phyloP scores from a whole-genome alignment of 495 filamentous ascomycete genomes.

The Cryomyces antarcticus region DNA sequence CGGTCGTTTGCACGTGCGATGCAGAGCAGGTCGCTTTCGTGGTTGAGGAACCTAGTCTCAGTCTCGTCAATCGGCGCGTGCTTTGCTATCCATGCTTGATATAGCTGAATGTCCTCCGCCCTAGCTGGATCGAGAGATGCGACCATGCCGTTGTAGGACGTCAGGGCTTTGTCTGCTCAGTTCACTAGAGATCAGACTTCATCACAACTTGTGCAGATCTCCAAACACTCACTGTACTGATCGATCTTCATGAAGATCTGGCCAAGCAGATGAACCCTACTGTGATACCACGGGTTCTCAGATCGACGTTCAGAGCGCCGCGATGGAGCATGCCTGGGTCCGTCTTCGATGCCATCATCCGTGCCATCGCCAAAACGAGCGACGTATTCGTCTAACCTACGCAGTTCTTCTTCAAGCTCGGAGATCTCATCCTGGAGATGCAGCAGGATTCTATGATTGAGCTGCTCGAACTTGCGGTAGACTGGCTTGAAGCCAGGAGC shows the following conservation, averaged over 20 bases:
- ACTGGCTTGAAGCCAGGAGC: conserved; percentile 26
- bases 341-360: neutral
- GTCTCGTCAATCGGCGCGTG: conserved; percentile 38
- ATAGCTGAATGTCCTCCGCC: conserved; percentile 36
- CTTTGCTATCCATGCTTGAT: conserved; percentile 43
- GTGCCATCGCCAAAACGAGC: conserved; percentile 23
- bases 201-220: neutral
- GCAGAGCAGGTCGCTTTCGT: conserved; percentile 36
- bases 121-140: conserved; percentile 34
- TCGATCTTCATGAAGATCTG: conserved; percentile 53
- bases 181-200: neutral
- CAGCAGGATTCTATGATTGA: conserved; percentile 72
- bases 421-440: conserved; percentile 34
- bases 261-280: conserved; percentile 47
- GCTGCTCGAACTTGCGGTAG: conserved; percentile 64
- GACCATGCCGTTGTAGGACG: conserved; percentile 37
- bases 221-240: conserved; percentile 53
- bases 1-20: neutral
- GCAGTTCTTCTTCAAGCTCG: conserved; percentile 11
- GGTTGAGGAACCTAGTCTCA: conserved; percentile 52
- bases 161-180: conserved; percentile 42
- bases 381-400: conserved; percentile 49
- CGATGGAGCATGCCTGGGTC: conserved; percentile 31
- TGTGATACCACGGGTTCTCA: conserved; percentile 50
- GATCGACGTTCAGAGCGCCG: conserved; percentile 44